A percentile compares a stretch with the other conserved stretches of the same genome.
phyloP scores from a whole-genome alignment of 116 monocot species.

The Dioscorea cayenensis region DNA sequence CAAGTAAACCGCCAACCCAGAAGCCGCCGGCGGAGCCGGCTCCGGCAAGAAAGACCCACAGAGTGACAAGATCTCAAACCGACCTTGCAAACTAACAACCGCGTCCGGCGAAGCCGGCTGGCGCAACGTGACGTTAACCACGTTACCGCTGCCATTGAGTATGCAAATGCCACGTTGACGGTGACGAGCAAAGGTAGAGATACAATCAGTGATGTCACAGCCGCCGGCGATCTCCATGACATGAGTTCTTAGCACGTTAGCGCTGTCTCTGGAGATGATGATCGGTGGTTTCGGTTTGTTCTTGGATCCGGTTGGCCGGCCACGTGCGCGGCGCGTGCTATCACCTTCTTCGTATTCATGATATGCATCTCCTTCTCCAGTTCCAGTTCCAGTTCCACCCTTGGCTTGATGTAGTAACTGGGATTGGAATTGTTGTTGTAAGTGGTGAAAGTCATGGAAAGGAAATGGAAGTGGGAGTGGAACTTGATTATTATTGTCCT shows the following conservation, averaged over 20 bases:
- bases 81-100: slow-evolving; percentile 49
- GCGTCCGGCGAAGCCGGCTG: slow-evolving; percentile 41
- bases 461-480: slow-evolving; percentile 3
- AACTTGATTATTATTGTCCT: background rate
- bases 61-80: slow-evolving; percentile 58
- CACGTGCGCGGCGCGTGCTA: slow-evolving; percentile 32
- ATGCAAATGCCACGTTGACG: slow-evolving; percentile 60
- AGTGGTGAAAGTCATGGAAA: slow-evolving; percentile 14
- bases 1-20: slow-evolving; percentile 46
- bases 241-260: slow-evolving; percentile 53
- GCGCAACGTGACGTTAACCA: slow-evolving; percentile 51
- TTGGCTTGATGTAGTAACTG: background rate
- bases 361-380: background rate
- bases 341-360: slow-evolving; percentile 9
- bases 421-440: slow-evolving; percentile 1
- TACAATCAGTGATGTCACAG: slow-evolving; percentile 49
- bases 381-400: background rate
- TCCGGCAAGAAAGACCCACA: slow-evolving; percentile 63
- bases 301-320: slow-evolving; percentile 58
- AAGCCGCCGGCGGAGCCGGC: slow-evolving; percentile 50
- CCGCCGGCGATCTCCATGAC: slow-evolving; percentile 61
- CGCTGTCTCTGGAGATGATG: slow-evolving; percentile 57
- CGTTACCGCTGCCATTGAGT: slow-evolving; percentile 45
- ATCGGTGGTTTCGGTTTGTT: slow-evolving; percentile 70
- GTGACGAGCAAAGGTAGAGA: slow-evolving; percentile 51